A percentile compares a stretch with the other conserved stretches of the same genome.
phyloP scores from a whole-genome alignment of 495 filamentous ascomycete species.

The Chaetomium cochliodes region DNA sequence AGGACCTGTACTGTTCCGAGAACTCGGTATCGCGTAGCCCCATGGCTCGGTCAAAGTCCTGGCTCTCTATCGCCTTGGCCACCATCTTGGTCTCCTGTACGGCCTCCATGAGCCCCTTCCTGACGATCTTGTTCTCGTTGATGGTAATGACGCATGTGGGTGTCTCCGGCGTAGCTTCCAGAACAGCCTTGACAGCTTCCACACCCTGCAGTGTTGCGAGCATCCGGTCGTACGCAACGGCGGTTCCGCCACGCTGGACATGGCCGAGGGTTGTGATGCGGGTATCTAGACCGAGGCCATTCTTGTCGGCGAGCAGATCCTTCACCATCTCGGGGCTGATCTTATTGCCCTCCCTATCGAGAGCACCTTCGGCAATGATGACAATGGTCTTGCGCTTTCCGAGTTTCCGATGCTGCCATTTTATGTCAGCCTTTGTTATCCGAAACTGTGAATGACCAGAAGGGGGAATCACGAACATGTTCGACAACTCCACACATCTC shows the following conservation, averaged over 20 bases:
- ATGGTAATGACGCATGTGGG: constrained; percentile 94
- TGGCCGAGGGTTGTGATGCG: constrained; percentile 94
- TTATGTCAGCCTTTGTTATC: constrained; percentile 8
- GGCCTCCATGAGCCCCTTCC: constrained; percentile 84
- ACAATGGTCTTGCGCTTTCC: constrained; percentile 98
- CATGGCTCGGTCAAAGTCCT: constrained; percentile 86
- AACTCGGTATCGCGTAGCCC: constrained; percentile 87
- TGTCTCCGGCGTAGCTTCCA: constrained; percentile 83
- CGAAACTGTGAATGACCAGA: background rate
- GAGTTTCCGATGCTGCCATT: constrained; percentile 72
- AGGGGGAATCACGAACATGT: constrained; percentile 54
- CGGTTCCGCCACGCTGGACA: constrained; percentile 88
- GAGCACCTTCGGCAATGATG: constrained; percentile 93
- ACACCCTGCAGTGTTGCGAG: constrained; percentile 91
- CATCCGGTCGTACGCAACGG: constrained; percentile 93
- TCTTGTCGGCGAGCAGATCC: constrained; percentile 74
- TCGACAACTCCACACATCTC: constrained; percentile 82
- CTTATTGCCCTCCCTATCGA: constrained; percentile 80
- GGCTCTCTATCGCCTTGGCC: constrained; percentile 70
- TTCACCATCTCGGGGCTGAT: constrained; percentile 79
- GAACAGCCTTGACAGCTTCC: constrained; percentile 93
- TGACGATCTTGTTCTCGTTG: constrained; percentile 94
- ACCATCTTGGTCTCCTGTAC: constrained; percentile 82
- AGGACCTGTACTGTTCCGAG: constrained; percentile 84
- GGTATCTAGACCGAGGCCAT: constrained; percentile 76